Evolutionary conservation across 768 basidiomycete genomes (phyloP).

Genomic region (Mycena crocata): DNA sequence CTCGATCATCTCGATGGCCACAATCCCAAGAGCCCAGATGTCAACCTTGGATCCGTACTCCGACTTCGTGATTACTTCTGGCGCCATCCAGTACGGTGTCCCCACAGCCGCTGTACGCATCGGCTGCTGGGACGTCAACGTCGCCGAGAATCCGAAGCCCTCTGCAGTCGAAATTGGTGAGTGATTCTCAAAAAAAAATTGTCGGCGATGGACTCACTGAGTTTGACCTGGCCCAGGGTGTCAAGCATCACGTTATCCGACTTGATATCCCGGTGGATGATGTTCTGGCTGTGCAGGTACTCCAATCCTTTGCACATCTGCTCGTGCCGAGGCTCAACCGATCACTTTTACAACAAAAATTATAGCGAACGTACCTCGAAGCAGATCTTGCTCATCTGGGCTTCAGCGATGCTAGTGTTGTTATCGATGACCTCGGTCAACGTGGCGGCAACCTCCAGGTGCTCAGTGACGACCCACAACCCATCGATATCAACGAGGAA

Average conservation of each 20-base stretch:
- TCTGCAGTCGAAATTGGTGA: conserved; percentile 59
- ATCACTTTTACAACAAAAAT: background rate
- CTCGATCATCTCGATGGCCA: conserved; percentile 99
- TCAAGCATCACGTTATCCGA: conserved; percentile 96
- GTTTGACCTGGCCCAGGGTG: conserved; percentile 92
- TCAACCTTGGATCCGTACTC: conserved; percentile 97
- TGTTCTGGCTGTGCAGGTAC: conserved; percentile 91
- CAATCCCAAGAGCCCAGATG: conserved; percentile 96
- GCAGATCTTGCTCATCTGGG: conserved; percentile 92
- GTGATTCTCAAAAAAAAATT: background rate
- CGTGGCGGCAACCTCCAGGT: conserved; percentile 98
- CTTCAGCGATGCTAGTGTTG: conserved; percentile 92
- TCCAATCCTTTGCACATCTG: conserved; percentile 95
- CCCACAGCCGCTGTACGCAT: conserved; percentile 97
- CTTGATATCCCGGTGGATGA: conserved; percentile 97
- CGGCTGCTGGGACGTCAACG: conserved; percentile 93
- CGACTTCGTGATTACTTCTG: conserved; percentile 96
- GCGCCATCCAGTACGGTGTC: conserved; percentile 99
- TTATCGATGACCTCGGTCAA: conserved; percentile 98
- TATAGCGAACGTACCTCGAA: conserved; percentile 73
- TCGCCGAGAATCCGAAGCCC: conserved; percentile 96
- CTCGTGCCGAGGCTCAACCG: conserved; percentile 8
- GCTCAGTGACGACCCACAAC: conserved; percentile 98
- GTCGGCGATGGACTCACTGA: conserved; percentile 73
- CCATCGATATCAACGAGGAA: conserved; percentile 89